Conservation (phyloP, 2,329 filamentous ascomycete genomes). For the Fusarium domesticum region DNA sequence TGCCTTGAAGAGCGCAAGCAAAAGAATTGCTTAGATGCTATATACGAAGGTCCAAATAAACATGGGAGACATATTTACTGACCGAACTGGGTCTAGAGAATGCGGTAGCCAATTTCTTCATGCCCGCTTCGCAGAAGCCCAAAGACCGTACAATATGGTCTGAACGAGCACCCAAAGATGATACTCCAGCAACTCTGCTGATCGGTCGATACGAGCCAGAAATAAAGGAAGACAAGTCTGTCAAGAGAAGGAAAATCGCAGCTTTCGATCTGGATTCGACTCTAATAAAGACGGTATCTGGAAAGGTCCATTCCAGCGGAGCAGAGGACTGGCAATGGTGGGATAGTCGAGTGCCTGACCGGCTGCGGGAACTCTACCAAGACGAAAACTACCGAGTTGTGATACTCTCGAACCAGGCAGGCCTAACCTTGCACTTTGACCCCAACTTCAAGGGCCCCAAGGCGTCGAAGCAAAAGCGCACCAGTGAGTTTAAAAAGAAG, state of each 20-base stretch:
- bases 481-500: conserved; percentile 81
- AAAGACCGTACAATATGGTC: conserved; percentile 72
- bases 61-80: conserved; percentile 10
- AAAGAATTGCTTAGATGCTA: no score
- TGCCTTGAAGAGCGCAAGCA: not conserved
- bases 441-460: conserved; percentile 64
- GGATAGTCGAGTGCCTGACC: conserved; percentile 66
- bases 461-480: conserved; percentile 56
- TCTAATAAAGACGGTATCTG: conserved; percentile 74
- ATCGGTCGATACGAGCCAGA: conserved; percentile 67
- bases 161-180: conserved; percentile 55
- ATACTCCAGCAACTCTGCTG: conserved; percentile 59
- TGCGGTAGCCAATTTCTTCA: conserved; percentile 83
- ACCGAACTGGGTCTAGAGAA: conserved; percentile 46
- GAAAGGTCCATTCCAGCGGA: conserved; percentile 70
- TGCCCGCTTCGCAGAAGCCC: conserved; percentile 77
- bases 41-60: no score
- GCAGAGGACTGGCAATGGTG: conserved; percentile 94
- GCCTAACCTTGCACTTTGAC: conserved; percentile 70
- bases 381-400: conserved; percentile 69
- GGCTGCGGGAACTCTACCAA: conserved; percentile 62
- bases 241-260: conserved; percentile 55
- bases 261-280: conserved; percentile 85
- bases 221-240: conserved; percentile 34
- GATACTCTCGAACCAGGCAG: conserved; percentile 86